These are phyloP conservation scores for Raffaelea ambrosiae DNA, from an alignment of 2,329 filamentous ascomycete species.

Conservation along the genomic window DNA sequence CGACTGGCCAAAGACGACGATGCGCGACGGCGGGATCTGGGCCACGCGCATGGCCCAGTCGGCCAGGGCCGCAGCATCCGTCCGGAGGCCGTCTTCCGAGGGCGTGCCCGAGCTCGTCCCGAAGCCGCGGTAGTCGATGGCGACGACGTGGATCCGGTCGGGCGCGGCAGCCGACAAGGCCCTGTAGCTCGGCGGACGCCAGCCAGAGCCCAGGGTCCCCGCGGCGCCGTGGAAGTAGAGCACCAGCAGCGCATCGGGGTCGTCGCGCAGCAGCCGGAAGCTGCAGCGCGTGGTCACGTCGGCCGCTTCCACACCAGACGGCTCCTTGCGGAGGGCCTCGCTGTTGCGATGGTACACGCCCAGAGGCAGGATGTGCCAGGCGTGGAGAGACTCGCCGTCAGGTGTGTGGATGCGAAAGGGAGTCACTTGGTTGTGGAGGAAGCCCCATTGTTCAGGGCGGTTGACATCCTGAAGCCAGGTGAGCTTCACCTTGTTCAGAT, in stretches of 20 bases:
- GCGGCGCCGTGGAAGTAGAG: constrained; percentile 47
- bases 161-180: constrained; percentile 42
- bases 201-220: constrained; percentile 48
- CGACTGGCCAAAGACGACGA: constrained; percentile 51
- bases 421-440: constrained; percentile 62
- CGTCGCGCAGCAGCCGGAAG: constrained; percentile 35
- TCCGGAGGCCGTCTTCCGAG: constrained; percentile 44
- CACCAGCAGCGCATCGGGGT: constrained; percentile 33
- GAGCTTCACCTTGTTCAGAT: constrained; percentile 43
- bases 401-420: constrained; percentile 59
- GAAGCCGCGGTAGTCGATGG: constrained; percentile 56
- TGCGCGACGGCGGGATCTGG: constrained; percentile 42
- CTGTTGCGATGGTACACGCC: constrained; percentile 56
- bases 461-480: constrained; percentile 54
- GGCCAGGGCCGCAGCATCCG: constrained; percentile 42
- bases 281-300: constrained; percentile 26
- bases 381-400: constrained; percentile 60
- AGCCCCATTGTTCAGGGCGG: constrained; percentile 61
- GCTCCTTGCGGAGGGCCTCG: constrained; percentile 30
- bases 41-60: constrained; percentile 46
- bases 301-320: constrained; percentile 19
- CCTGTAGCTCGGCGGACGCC: constrained; percentile 46
- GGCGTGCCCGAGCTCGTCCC: constrained; percentile 43
- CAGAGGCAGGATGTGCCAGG: constrained; percentile 69
- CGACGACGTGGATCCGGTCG: constrained; percentile 45